Conservation (phyloP, 2,329 filamentous ascomycete species). For the Trichoderma atrobrunneum region DNA sequence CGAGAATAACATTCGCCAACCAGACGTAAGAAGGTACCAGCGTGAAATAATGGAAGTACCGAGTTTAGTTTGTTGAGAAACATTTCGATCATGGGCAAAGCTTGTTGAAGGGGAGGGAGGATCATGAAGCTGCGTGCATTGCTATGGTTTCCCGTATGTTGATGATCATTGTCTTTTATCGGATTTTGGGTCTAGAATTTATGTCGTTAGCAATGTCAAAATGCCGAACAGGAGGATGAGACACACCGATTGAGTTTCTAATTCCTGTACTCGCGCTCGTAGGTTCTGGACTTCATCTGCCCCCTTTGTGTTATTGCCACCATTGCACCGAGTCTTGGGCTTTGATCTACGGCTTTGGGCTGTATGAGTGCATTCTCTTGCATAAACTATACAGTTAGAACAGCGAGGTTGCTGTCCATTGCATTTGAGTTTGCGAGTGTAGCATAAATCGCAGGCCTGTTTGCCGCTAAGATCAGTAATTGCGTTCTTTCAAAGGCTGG, state of each 20-base stretch:
- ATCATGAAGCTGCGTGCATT: neutral
- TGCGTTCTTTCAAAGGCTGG: neutral
- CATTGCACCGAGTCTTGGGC: neutral
- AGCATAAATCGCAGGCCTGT: neutral
- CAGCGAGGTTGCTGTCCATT: neutral
- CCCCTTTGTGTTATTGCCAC: neutral
- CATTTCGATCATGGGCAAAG: neutral
- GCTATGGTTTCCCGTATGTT: neutral
- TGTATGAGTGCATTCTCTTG: neutral
- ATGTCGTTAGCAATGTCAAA: neutral
- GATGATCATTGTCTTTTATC: neutral
- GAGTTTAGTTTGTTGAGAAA: neutral
- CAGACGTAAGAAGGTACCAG: neutral
- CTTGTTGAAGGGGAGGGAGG: neutral
- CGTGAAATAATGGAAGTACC: neutral
- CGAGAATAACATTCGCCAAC: neutral
- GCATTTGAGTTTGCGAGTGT: neutral
- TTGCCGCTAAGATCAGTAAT: neutral
- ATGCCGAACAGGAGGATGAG: neutral
- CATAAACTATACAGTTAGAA: neutral
- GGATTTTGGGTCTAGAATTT: neutral
- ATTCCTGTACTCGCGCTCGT: neutral
- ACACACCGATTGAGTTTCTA: neutral
- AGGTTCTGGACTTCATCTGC: neutral
- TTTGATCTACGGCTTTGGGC: neutral